Evolutionary conservation across 441 rosid species (phyloP), one percentile per base, ranked within the genome.

Genomic region (Populus hybrid): DNA sequence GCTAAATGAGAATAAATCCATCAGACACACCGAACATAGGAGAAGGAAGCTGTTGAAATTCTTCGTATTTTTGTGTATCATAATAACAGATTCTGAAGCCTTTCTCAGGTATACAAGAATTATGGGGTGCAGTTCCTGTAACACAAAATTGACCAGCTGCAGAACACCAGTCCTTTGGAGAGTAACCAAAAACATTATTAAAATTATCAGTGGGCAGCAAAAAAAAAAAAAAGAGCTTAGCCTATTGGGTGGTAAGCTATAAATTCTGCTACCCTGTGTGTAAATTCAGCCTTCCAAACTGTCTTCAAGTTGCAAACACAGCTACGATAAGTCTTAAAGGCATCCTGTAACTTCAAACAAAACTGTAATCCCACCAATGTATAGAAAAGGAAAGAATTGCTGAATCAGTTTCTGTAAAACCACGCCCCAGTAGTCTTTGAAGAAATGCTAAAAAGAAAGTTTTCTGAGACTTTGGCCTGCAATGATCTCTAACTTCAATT

Each of bases 391-490:
- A 30, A 34, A 30, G 34, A 74, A 42, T 24, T 42, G 68, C 64
- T 68, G 42, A 50, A 64, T 35, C 36, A 65, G 28, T 79, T 75
- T 59, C 76, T 80, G 83, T 68, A 24, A 30, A 24, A 74, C 75
- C 75, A 32, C 24, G 59, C 38, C 38, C 3, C 19, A 63, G 9
- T 74, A 34, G 30, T 71, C 53, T 67, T 59, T 69, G 40, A 50
- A 71, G 10, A 19, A 71, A 42, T 46, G 34, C 18, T 14, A 68
- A 68, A 6, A 26, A 9, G 9, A 32, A 5, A 68, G 71, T 68
- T 18, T 16, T 32, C 40, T 34, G 23, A 35, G n/a, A 67, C 34
- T 24, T 11, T 67, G 19, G 40, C 5, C 19, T 26, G 16, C 34
- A 68, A 68, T 32, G 69, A 67, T 35, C 71, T 35, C 35, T n/a